A percentile compares a stretch with the other conserved stretches of the same genome.
Conservation (phyloP, 148 eudicot genomes). For the Rhododendron simsii region DNA sequence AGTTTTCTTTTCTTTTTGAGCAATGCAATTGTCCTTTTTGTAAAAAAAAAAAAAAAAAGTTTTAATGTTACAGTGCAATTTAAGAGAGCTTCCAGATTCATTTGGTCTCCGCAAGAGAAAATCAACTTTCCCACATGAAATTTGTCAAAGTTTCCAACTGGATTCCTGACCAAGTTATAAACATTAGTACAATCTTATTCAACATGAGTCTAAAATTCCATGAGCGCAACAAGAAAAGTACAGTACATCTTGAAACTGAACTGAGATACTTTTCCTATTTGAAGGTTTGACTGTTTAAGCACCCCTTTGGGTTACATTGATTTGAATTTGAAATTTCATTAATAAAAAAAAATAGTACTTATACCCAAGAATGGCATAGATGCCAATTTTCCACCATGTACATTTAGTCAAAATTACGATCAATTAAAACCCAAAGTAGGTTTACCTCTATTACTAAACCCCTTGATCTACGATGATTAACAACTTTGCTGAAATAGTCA, state of each 20-base stretch:
- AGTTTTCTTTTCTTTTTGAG: no score
- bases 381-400: neutral
- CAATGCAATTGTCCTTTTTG: no score
- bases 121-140: neutral
- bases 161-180: neutral
- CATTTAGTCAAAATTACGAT: neutral
- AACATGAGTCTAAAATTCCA: neutral
- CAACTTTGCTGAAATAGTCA: conserved; percentile 38
- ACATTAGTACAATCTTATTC: neutral
- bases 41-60: no score
- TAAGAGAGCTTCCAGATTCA: neutral
- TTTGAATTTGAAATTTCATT: neutral
- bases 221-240: neutral
- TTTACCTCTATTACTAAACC: neutral
- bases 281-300: neutral
- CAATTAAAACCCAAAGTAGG: neutral
- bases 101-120: neutral
- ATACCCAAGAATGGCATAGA: neutral
- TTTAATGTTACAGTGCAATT: neutral
- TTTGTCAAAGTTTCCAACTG: neutral
- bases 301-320: neutral
- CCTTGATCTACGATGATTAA: conserved; percentile 73
- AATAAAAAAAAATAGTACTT: neutral
- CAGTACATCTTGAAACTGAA: neutral
- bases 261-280: neutral